Base-by-base conservation (phyloP, 1,284 basidiomycete species). In the Ceratobasidium sp. region DNA sequence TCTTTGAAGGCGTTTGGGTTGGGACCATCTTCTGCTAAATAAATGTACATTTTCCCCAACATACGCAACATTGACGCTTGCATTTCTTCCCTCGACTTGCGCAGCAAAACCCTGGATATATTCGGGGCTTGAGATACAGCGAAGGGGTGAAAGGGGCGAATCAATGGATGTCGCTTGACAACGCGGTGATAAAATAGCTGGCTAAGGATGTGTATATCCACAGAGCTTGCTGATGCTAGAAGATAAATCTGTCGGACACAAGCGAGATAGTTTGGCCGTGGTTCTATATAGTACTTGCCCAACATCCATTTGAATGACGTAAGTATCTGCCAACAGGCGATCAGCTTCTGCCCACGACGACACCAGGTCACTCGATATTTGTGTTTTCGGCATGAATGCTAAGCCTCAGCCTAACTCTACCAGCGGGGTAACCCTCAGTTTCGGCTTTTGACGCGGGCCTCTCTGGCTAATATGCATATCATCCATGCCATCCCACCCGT, bases 11-110 rank as follows among this genome's bases (percentile, higher is more conserved):
- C 16, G 36, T 72, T 26, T 74, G 46, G 70, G 18, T 74, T 14
- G 72, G 74, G 21, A 72, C 71, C 9, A 41, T 69, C 16, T 16
- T 36, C 16, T 74, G 73, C 55, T 67, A 69, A 65, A 39, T 39
- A 6, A 14, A 39, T 39, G n/a, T 39, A 39, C 8, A 39, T 39
- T 39, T 14, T 6, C 36, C 14, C 36, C 36, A 39, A 14, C 36
- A 39, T 39, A 39, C 14, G 36, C 36, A 14, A 39, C 8, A 39
- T 6, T 6, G 36, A 39, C 8, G 36, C n/a, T n/a, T n/a, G n/a
- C n/a, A n/a, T n/a, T n/a, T n/a, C n/a, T n/a, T n/a, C n/a, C n/a
- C n/a, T n/a, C n/a, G n/a, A n/a, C n/a, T n/a, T n/a, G n/a, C n/a
- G n/a, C n/a, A n/a, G n/a, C n/a, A n/a, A n/a, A n/a, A n/a, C n/a